Base-by-base conservation (phyloP, 129 eudicot species). In the Kitagawia praeruptora region DNA sequence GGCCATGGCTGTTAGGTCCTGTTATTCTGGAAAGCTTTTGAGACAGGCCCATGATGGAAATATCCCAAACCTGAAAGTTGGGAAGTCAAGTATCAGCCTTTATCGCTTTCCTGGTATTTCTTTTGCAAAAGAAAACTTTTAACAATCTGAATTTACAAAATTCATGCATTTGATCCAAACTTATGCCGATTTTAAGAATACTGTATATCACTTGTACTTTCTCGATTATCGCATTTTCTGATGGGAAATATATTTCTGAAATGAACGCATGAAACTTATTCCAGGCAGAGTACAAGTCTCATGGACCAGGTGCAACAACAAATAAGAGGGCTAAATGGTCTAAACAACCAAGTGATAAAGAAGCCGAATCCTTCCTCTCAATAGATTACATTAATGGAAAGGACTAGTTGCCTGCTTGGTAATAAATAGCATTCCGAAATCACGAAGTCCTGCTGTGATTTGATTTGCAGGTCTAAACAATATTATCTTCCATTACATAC, bases 221-320 rank as follows among this genome's bases (percentile, higher is more conserved):
- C 25, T 56, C 13, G 15, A 61, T n/a, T 25, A n/a, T 14, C 9
- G 14, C 19, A 2, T 28, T 14, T 12, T 67, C 73, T 67, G 73
- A 67, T 31, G 42, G 19, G 49, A 56, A 14, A 21, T 4, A 19
- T 42, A 39, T 75, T 23, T 53, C 19, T 71, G 45, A 46, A 56
- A 21, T 48, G 76, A 77, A 39, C 79, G 63, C 82, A 94, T n/a
- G 96, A 23, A 81, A 91, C 41, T 9, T 91, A 72, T 86, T 77
- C 78, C 98, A 89, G 0, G 97, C 89, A 9, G 97, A 94, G 86
- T 89, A 91, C 61, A 83, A 81, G 1, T 85, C 89, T 64, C 83
- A 88, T 1, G 98, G 96, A 48, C 98, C 98, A 10, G 98, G 98
- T 53, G 76, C 98, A 16, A 77, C 72, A 74, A 71, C 87, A 0